Base-by-base conservation (phyloP, 139 green algal species). In the Coelastrella sp. region DNA sequence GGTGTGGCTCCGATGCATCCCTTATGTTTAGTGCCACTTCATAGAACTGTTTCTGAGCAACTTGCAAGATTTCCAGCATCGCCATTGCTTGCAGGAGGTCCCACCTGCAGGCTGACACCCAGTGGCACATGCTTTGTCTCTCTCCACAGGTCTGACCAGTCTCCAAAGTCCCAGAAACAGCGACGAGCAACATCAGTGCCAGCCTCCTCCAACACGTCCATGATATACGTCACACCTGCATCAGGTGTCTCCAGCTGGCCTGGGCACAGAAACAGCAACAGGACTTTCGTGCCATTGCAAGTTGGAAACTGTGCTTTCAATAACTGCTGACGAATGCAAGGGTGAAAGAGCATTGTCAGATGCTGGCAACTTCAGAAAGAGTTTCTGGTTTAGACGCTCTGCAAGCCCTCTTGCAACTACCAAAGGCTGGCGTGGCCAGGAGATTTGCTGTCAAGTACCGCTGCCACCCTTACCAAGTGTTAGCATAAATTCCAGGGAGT, bases 131-230 rank as follows among this genome's bases (percentile, higher is more conserved):
- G 90, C 66, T 90, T 92, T 93, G 94, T 97, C 6, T 91, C 84
- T 9, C 95, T 79, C 91, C 93, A 96, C 59, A 97, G 82, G 88
- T 98, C 96, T 8, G 92, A 95, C 94, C 95, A 98, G 58, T 94
- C 93, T 3, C 96, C 95, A 91, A 96, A 97, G 91, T 99, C 97
- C 96, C 96, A 98, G 87, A 94, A 98, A 81, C 91, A 94, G 63
- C 88, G 87, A 8, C 78, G 73, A 8, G 82, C 93, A 12, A 95
- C 90, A 83, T 92, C 88, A 72, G 12, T 27, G 0, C 94, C 92
- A 17, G 87, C 87, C 80, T 98, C 93, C 90, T 98, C 96, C 15
- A 98, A 58, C 3, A 98, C 88, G 70, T 98, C 95, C 17, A 95
- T 93, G 56, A 97, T 22, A 87, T 96, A 97, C 6, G 92, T 94